A percentile compares a stretch with the other conserved stretches of the same genome.
Conservation (phyloP, 192 early-diverging fungal species). For the Rhizophlyctis rosea region DNA sequence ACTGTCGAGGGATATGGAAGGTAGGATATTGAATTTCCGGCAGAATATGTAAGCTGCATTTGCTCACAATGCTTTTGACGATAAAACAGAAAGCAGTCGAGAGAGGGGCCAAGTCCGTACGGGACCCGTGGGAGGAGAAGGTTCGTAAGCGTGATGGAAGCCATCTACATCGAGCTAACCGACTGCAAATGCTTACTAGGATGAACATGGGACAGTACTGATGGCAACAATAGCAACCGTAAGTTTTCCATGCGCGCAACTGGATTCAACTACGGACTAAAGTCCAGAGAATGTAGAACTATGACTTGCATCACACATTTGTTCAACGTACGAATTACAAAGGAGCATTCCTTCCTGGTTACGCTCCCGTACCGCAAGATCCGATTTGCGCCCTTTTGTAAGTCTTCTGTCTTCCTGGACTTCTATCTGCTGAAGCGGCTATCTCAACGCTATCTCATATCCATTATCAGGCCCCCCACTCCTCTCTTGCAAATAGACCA, state of each 20-base stretch:
- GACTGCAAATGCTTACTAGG: too few relatives aligned
- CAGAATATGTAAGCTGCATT: too few relatives aligned
- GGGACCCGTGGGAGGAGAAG: conserved; percentile 74
- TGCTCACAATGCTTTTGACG: too few relatives aligned
- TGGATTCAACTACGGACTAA: not conserved
- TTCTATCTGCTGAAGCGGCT: not conserved
- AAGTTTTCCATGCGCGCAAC: not conserved
- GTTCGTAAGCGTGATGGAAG: not conserved
- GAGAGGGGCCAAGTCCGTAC: conserved; percentile 79
- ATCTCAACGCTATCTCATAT: conserved; percentile 27
- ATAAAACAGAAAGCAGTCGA: conserved; percentile 74
- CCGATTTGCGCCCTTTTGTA: conserved; percentile 33
- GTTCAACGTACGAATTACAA: conserved; percentile 79
- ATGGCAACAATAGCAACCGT: conserved; percentile 87
- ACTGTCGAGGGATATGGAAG: conserved; percentile 78
- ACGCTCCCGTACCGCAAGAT: conserved; percentile 33
- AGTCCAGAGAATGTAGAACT: conserved; percentile 56
- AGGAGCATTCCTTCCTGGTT: conserved; percentile 87
- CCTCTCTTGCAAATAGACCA: conserved; percentile 81
- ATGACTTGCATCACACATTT: conserved; percentile 95
- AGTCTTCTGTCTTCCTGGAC: conserved; percentile 7
- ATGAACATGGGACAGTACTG: conserved; percentile 82
- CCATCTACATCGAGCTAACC: too few relatives aligned
- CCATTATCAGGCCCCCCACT: conserved; percentile 48
- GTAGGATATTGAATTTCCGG: too few relatives aligned